Conservation (phyloP, 1,139 yeast species). For the Geotrichum australiense region DNA sequence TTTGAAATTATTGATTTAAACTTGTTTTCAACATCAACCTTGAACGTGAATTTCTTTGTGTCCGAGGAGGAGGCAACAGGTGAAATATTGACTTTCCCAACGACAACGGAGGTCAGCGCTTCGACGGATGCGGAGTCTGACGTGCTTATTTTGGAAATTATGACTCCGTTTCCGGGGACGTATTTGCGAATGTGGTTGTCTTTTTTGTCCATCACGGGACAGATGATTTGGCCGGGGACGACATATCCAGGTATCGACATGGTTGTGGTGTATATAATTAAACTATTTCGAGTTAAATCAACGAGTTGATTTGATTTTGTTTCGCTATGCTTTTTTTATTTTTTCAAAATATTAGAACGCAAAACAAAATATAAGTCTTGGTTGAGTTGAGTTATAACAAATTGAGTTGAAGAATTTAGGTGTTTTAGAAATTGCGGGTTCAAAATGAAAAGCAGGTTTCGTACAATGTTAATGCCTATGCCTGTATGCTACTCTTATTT, state of each 20-base stretch:
- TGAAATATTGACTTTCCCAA: constrained; percentile 46
- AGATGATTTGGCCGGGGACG: constrained; percentile 70
- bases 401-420: too few species aligned
- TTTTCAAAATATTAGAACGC: too few species aligned
- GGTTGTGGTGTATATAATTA: neutral
- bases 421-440: too few species aligned
- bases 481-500: too few species aligned
- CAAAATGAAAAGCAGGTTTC: too few species aligned
- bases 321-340: too few species aligned
- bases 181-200: constrained; percentile 11
- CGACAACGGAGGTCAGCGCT: constrained; percentile 58
- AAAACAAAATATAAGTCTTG: too few species aligned
- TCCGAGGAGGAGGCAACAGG: constrained; percentile 5
- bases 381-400: too few species aligned
- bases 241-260: constrained; percentile 40
- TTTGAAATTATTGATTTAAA: constrained; percentile 24
- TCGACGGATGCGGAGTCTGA: constrained; percentile 17
- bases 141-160: constrained; percentile 19
- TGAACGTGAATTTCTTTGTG: constrained; percentile 22
- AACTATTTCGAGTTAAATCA: too few species aligned
- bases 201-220: constrained; percentile 38
- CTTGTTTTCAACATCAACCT: constrained; percentile 36
- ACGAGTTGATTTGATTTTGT: too few species aligned
- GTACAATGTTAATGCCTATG: too few species aligned
- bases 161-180: constrained; percentile 35